Evolutionary conservation across 495 filamentous ascomycete genomes (phyloP).

Genomic region (Penicillium verhagenii): DNA sequence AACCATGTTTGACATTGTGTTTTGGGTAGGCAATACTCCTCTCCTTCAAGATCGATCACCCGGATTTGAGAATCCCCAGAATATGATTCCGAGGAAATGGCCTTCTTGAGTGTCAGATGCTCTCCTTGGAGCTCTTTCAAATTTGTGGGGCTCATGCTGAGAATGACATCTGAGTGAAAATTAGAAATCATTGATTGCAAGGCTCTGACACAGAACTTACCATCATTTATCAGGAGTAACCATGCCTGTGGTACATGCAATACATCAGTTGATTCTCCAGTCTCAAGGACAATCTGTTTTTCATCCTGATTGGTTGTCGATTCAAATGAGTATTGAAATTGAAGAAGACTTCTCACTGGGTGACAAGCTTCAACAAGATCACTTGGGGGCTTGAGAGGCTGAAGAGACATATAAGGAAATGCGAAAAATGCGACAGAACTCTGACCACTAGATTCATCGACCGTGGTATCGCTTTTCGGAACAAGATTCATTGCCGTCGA

Average conservation of each 20-base stretch:
- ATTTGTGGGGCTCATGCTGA: constrained; percentile 5
- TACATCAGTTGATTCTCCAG: neutral
- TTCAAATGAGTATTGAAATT: constrained; percentile 11
- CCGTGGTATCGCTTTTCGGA: neutral
- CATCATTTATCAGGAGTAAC: constrained; percentile 8
- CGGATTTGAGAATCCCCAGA: neutral
- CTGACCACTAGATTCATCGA: neutral
- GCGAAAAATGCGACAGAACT: constrained; percentile 8
- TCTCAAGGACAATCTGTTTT: constrained; percentile 1
- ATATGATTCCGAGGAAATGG: neutral
- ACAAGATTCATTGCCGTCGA: constrained; percentile 5
- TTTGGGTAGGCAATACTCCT: constrained; percentile 6
- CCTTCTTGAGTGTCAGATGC: neutral
- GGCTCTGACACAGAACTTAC: neutral
- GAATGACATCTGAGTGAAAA: neutral
- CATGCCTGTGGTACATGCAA: constrained; percentile 11
- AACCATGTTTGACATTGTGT: constrained; percentile 7
- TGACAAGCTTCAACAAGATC: neutral
- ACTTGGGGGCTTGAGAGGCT: neutral
- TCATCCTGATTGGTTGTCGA: neutral
- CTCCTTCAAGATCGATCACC: constrained; percentile 4
- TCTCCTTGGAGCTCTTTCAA: neutral
- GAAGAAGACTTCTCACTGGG: constrained; percentile 11
- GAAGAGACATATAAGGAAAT: constrained; percentile 5
- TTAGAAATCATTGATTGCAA: neutral